These are phyloP conservation scores for Carex arenaria DNA, from an alignment of 202 grass and related monocot species.

Conservation along the genomic window DNA sequence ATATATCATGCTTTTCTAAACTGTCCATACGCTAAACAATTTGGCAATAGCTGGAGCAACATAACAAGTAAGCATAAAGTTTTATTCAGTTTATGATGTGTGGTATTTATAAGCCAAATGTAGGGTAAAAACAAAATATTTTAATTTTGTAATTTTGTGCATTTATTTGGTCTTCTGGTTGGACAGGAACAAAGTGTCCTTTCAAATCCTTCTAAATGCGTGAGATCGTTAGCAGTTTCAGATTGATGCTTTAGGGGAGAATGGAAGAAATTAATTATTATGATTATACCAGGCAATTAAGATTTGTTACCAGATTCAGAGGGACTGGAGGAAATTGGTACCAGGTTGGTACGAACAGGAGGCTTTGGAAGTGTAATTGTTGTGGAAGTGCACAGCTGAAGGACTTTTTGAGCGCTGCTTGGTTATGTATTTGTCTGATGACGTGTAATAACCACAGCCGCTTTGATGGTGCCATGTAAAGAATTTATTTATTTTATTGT, in stretches of 20 bases:
- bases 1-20: background rate
- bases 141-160: background rate
- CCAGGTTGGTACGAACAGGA: background rate
- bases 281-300: background rate
- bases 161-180: background rate
- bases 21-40: background rate
- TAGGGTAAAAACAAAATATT: background rate
- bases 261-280: background rate
- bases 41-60: background rate
- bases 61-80: background rate
- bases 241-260: background rate
- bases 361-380: background rate
- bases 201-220: background rate
- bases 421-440: background rate
- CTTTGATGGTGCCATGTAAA: background rate
- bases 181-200: background rate
- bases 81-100: background rate
- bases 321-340: background rate
- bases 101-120: background rate
- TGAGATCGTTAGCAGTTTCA: background rate
- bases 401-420: background rate
- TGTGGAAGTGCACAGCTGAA: background rate
- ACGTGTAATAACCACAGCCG: background rate
- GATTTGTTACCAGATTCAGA: background rate
- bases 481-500: background rate